Evolutionary conservation across 495 filamentous ascomycete genomes (phyloP), one percentile per base, ranked within the genome.

Genomic region (Daldinia bambusicola): DNA sequence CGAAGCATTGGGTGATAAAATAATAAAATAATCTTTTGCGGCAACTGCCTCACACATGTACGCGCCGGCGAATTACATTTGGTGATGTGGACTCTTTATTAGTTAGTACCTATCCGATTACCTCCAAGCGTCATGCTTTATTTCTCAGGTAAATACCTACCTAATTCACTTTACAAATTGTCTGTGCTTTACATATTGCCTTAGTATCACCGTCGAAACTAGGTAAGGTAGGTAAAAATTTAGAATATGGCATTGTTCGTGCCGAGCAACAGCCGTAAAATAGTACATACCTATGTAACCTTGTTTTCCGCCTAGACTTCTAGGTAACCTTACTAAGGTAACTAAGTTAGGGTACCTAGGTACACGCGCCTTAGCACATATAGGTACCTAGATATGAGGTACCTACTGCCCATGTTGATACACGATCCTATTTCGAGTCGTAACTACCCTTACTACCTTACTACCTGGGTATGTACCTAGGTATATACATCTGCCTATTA

Each of bases 221-320:
- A n/a, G n/a, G n/a, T n/a, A n/a, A 48, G 43, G 43, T 48, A 22
- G 18, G 18, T 18, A 20, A 22, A 5, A 48, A 48, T 18, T 22
- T 22, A 48, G 43, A 22, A 48, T 16, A 48, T 20, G 18, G 7
- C 34, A 10, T 18, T 53, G 20, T 31, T 67, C 26, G 65, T 55
- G 50, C 69, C 69, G 69, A 71, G 69, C 63, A 71, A 71, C 57
- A 64, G 64, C 69, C 58, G 64, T 67, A 34, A 31, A 63, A 20
- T 60, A 56, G 14, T 6, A 26, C 1, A 6, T 6, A 26, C 1
- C 6, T 6, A 53, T 31, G 51, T 31, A 16, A 53, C 51, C 51
- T 53, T 48, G 43, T 48, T 48, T 48, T 48, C 36, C 36, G 36
- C 36, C 34, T 58, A 58, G 55, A 36, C 9, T 16, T 56, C 32